Evolutionary conservation across 306 rosid species (phyloP), one percentile per base, ranked within the genome.

Genomic region (Pterocarpus macrocarpus): DNA sequence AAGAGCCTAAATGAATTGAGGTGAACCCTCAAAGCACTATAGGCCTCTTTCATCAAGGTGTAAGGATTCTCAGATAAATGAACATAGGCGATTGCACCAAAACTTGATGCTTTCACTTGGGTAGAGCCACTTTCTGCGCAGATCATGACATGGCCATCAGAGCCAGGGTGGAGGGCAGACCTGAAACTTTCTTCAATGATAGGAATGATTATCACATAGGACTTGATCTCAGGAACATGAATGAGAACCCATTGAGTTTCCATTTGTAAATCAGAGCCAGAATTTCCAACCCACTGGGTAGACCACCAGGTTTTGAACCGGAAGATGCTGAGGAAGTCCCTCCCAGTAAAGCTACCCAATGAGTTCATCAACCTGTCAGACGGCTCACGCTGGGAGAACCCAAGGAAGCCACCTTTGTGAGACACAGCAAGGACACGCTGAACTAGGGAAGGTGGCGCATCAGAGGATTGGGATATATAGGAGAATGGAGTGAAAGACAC

Each of bases 301-400:
- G 98, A 92, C 98, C 97, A 92, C 97, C 98, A 94, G 3, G 98
- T 92, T 84, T 94, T 94, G 93, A 92, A 92, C 90, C 98, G 82
- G 70, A 92, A 92, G 57, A 92, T 73, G 58, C 97, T 91, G 0
- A 92, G 79, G 14, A 94, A 94, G 71, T 91, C 75, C 28, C 93
- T 91, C 6, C 65, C 80, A 1, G 11, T 83, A 84, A 94, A 80
- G 39, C 88, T 81, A 3, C 97, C 97, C 76, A 94, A 76, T 4
- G 94, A 89, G 76, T 91, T 94, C 15, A 61, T 64, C 73, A 90
- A 76, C 75, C 91, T 89, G 33, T 91, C 90, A 1, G 95, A 89
- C 2, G 97, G 88, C 14, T 69, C 68, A 1, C 82, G 64, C 38
- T 80, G 78, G 30, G 55, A 53, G 80, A 95, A 92, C 11, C 97